phyloP scores from a whole-genome alignment of 192 early-diverging fungal genomes.

The Pecoramyces ruminantium region DNA sequence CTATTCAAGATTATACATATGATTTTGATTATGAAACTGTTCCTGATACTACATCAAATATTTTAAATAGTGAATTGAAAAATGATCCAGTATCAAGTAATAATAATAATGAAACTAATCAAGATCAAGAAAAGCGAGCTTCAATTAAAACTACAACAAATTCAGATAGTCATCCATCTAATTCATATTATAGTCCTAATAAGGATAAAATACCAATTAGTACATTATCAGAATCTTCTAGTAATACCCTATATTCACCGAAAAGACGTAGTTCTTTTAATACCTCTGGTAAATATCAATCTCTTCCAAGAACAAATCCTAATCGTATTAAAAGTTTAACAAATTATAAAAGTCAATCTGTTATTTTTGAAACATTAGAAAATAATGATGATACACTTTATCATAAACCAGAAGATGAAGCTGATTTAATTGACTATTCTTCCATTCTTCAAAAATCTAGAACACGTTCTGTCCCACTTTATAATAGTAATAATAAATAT shows the following conservation, averaged over 20 bases:
- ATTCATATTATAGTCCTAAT: background rate
- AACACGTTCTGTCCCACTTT: background rate
- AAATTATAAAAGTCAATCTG: background rate
- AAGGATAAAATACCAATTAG: background rate
- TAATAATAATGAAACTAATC: background rate
- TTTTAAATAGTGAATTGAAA: background rate
- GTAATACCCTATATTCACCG: background rate
- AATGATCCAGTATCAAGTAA: background rate
- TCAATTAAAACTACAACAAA: background rate
- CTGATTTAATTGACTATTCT: background rate
- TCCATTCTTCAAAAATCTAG: background rate
- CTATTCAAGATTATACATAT: background rate
- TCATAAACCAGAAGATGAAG: background rate
- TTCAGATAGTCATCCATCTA: background rate
- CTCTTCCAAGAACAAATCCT: background rate
- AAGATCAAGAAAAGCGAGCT: background rate
- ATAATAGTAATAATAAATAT: background rate
- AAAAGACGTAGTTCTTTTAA: background rate
- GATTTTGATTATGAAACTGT: background rate
- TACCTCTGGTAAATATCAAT: background rate
- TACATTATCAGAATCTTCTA: background rate
- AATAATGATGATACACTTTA: background rate
- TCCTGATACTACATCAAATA: background rate
- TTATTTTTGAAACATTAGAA: background rate
- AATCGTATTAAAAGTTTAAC: background rate